These are phyloP conservation scores for Lepiota brunneoincarnata DNA, from an alignment of 768 basidiomycete species.

Conservation along the genomic window DNA sequence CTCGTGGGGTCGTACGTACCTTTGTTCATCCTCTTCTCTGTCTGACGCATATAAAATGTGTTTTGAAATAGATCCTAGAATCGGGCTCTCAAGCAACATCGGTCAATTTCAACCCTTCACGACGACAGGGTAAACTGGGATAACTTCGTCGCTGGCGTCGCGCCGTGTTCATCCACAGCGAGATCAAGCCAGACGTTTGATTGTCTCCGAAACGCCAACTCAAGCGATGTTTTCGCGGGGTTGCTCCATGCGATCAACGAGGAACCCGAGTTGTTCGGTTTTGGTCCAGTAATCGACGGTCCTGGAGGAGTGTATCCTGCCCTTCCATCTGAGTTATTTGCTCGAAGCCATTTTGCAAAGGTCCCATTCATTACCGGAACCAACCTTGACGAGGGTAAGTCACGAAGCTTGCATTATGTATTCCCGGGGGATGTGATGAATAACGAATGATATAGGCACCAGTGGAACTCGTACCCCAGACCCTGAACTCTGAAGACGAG, in stretches of 20 bases:
- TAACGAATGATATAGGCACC: conserved; percentile 27
- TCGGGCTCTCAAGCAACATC: conserved; percentile 35
- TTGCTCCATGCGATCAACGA: conserved; percentile 15
- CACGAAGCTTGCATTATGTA: background rate
- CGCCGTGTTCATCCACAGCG: conserved; percentile 26
- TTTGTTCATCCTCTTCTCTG: background rate
- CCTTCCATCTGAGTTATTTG: conserved; percentile 30
- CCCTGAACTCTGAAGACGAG: conserved; percentile 20
- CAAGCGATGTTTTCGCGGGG: conserved; percentile 22
- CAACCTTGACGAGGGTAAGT: conserved; percentile 44
- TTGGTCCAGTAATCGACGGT: conserved; percentile 40
- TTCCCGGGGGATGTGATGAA: background rate
- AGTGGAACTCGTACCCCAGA: conserved; percentile 26
- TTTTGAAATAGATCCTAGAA: conserved; percentile 35
- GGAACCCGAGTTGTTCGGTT: conserved; percentile 23
- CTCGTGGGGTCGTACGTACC: conserved; percentile 28
- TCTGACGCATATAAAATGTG: background rate
- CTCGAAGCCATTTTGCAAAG: conserved; percentile 24
- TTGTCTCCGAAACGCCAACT: conserved; percentile 26
- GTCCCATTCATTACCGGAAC: conserved; percentile 46
- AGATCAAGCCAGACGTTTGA: conserved; percentile 29
- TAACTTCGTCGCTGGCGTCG: conserved; percentile 34
- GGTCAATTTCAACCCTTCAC: conserved; percentile 26
- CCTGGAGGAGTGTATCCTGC: conserved; percentile 36
- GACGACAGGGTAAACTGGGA: conserved; percentile 34